Conservation (phyloP, 2,329 filamentous ascomycete species). For the Aspergillus sp. region DNA sequence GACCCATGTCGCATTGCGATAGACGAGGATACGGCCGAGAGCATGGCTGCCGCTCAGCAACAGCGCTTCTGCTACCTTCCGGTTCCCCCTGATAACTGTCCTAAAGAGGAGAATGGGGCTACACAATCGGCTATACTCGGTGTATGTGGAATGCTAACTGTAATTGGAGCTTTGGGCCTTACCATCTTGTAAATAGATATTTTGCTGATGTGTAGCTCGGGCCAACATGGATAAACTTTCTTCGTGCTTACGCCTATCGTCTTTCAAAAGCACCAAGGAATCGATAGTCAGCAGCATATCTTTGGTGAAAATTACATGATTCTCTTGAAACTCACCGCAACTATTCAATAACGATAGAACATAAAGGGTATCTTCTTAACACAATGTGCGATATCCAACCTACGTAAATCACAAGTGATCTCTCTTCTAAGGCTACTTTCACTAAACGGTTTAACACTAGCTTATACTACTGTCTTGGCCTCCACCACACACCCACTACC, state of each 20-base stretch:
- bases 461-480: too few relatives aligned
- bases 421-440: too few relatives aligned
- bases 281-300: too few relatives aligned
- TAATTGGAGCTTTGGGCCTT: background rate
- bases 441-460: too few relatives aligned
- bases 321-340: accelerated
- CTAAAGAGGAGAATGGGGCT: slow-evolving; percentile 3
- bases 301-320: accelerated
- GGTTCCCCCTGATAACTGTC: slow-evolving; percentile 8
- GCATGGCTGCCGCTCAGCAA: background rate
- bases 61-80: background rate
- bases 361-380: too few relatives aligned
- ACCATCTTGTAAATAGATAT: background rate
- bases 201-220: background rate
- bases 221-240: background rate
- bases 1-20: slow-evolving; percentile 10
- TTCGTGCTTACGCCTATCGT: background rate
- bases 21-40: background rate
- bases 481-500: too few relatives aligned
- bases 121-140: background rate
- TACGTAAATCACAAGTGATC: too few relatives aligned
- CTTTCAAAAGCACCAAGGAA: accelerated
- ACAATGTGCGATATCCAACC: too few relatives aligned
- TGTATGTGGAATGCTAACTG: background rate
- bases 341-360: accelerated